phyloP scores from a whole-genome alignment of 2,329 filamentous ascomycete genomes.

The Botrytis tulipae region DNA sequence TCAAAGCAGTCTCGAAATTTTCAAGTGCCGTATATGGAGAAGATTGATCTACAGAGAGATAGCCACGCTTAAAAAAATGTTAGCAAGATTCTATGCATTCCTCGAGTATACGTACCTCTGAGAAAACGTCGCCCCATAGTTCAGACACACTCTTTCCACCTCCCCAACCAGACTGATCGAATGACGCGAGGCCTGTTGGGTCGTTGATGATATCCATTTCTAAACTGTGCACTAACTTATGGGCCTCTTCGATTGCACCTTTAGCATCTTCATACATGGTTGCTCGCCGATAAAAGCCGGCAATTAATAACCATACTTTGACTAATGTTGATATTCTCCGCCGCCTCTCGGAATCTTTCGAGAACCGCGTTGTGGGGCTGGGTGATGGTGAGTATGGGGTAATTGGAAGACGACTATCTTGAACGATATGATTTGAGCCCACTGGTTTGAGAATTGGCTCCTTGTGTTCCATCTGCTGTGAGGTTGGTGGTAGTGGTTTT shows the following conservation, averaged over 20 bases:
- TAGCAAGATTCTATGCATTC: slow-evolving; percentile 28
- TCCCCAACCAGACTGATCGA: slow-evolving; percentile 71
- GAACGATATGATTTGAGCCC: slow-evolving; percentile 20
- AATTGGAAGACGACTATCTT: slow-evolving; percentile 29
- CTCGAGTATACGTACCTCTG: slow-evolving; percentile 61
- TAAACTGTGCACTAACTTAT: slow-evolving; percentile 68
- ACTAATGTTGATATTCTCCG: slow-evolving; percentile 58
- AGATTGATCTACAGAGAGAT: slow-evolving; percentile 33
- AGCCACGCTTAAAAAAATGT: slow-evolving; percentile 37
- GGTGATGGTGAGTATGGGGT: slow-evolving; percentile 26
- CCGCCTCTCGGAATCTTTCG: slow-evolving; percentile 52
- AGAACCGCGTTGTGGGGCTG: slow-evolving; percentile 44
- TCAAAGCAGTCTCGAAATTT: slow-evolving; percentile 79
- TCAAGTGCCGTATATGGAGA: slow-evolving; percentile 66
- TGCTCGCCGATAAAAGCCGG: slow-evolving; percentile 81
- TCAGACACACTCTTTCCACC: slow-evolving; percentile 78
- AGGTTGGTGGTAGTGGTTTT: slow-evolving; percentile 29
- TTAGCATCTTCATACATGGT: slow-evolving; percentile 75
- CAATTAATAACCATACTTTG: slow-evolving; percentile 87
- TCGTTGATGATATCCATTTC: slow-evolving; percentile 66
- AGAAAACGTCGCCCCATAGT: slow-evolving; percentile 78
- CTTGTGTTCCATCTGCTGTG: slow-evolving; percentile 34
- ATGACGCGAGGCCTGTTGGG: slow-evolving; percentile 58
- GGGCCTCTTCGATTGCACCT: slow-evolving; percentile 78
- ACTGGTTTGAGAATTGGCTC: slow-evolving; percentile 28